Conservation (phyloP, 345 rosid species). For the Aethionema arabicum region DNA sequence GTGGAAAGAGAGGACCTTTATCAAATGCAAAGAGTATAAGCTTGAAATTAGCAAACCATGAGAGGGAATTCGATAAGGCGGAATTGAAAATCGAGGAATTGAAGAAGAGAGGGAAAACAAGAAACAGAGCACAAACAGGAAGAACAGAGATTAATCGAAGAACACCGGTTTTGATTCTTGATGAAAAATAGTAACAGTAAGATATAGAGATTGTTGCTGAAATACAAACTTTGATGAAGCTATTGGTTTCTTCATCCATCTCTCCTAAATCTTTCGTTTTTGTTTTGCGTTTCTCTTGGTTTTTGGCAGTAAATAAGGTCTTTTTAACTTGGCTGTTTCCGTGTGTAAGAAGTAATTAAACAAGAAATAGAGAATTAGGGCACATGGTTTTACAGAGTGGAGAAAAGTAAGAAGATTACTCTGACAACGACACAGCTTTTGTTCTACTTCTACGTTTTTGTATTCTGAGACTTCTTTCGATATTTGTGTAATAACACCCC, state of each 20-base stretch:
- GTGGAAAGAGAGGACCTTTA: conserved; percentile 29
- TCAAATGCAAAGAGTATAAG: conserved; percentile 41
- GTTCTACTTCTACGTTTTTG: too few species aligned
- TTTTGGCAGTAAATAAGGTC: too few species aligned
- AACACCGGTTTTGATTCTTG: not conserved
- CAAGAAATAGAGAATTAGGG: too few species aligned
- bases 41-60: conserved; percentile 45
- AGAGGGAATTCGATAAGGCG: conserved; percentile 11
- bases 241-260: conserved; percentile 26
- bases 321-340: too few species aligned
- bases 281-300: too few species aligned
- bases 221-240: not conserved
- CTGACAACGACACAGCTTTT: too few species aligned
- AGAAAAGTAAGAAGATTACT: too few species aligned
- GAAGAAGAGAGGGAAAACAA: conserved; percentile 25
- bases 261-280: not conserved
- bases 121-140: conserved; percentile 36
- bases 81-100: conserved; percentile 8
- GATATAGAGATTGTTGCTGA: conserved; percentile 23
- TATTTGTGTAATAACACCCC: too few species aligned
- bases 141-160: conserved; percentile 30
- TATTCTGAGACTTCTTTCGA: too few species aligned
- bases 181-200: conserved; percentile 27
- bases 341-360: too few species aligned
- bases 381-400: too few species aligned